phyloP scores from a whole-genome alignment of 768 basidiomycete species.

The Ramaria sp. region DNA sequence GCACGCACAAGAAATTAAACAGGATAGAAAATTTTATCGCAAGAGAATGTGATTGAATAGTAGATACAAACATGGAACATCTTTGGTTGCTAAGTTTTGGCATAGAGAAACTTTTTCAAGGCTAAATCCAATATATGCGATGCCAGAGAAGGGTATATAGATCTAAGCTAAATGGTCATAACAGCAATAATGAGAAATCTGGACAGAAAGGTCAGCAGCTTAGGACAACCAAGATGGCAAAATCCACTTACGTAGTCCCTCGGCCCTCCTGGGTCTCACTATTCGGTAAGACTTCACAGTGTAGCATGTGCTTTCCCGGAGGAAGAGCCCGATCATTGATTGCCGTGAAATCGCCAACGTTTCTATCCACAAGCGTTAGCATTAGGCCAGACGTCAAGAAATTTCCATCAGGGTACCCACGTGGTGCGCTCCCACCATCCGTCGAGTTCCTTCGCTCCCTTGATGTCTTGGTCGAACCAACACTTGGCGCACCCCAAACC shows the following conservation, averaged over 20 bases:
- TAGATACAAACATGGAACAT: too few relatives aligned
- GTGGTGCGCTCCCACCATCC: neutral
- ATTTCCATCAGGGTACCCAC: neutral
- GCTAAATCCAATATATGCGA: too few relatives aligned
- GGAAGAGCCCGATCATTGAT: neutral
- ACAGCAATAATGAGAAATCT: neutral
- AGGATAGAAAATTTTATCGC: neutral
- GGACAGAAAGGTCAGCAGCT: neutral
- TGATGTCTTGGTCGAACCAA: constrained; percentile 1
- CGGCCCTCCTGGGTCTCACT: neutral
- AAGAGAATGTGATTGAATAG: too few relatives aligned
- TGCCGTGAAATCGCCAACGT: neutral
- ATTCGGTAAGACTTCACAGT: neutral
- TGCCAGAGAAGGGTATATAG: neutral
- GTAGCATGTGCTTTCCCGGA: neutral
- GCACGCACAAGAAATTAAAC: neutral
- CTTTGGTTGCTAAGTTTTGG: too few relatives aligned
- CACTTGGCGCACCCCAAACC: constrained; percentile 1
- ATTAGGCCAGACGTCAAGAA: neutral
- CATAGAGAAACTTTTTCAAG: too few relatives aligned
- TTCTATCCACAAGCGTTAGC: neutral
- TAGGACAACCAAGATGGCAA: neutral
- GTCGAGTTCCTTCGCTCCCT: neutral
- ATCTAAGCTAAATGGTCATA: neutral
- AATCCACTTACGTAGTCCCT: neutral